Evolutionary conservation across 306 rosid species (phyloP), one percentile per base, ranked within the genome.

Genomic region (Notholithocarpus densiflorus): DNA sequence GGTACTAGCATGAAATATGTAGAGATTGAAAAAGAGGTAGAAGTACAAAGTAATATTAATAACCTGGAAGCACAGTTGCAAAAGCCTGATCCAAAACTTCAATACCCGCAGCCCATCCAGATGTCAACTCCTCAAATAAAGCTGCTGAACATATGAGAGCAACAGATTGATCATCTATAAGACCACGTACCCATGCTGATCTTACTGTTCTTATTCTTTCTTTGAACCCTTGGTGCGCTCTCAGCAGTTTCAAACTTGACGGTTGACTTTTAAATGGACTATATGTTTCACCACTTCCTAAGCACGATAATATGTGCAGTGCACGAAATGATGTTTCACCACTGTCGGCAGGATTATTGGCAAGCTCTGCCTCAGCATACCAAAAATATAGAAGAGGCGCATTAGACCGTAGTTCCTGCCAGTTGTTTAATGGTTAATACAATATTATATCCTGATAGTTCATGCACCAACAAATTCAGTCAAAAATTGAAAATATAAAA

Each of bases 31-130:
- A 65, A 71, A 54, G 54, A 48, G 65, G 52, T 40, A 54, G 27
- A 75, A 53, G 20, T 59, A 59, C 60, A 75, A 59, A 57, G 45
- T 12, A 86, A 77, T 72, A 81, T 27, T 6, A 66, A 75, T 71
- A 80, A 88, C 98, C 98, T 86, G 98, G 98, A 87, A 94, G 97
- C 80, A 92, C 98, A 90, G 86, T 86, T 77, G 91, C 81, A 84
- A 94, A 92, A 76, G 97, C 97, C 84, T 91, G 98, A 86, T 88
- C 86, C 73, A 94, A 79, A 86, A 92, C 86, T 75, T 87, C 97
- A 85, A 91, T 82, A 57, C 90, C 91, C 0, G 81, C 89, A 75
- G 80, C 83, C 90, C 89, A 89, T 72, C 98, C 97, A 24, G 92
- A 71, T 18, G 97, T 91, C 78, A 92, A 86, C 81, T 89, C 98